Evolutionary conservation across 1,139 yeast genomes (phyloP).

Genomic region (Hanseniaspora uvarum): DNA sequence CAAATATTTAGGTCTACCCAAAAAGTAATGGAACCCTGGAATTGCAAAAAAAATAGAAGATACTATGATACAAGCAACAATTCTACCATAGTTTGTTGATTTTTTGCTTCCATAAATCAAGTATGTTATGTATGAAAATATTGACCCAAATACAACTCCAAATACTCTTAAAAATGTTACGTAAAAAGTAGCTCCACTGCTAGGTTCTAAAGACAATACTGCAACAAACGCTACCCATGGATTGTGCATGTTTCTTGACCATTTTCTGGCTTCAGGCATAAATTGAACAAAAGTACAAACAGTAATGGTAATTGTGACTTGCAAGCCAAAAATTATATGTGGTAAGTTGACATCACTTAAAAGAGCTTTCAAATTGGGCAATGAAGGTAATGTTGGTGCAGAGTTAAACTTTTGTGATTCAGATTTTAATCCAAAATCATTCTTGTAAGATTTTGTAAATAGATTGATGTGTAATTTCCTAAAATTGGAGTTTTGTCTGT

Average conservation of each 20-base stretch:
- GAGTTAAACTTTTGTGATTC: conserved; percentile 30
- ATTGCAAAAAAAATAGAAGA: conserved; percentile 30
- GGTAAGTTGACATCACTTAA: conserved; percentile 22
- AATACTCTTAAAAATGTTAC: conserved; percentile 39
- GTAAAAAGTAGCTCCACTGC: conserved; percentile 43
- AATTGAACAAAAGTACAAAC: conserved; percentile 43
- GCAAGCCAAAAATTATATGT: conserved; percentile 39
- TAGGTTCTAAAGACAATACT: conserved; percentile 40
- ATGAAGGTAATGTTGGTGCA: conserved; percentile 1
- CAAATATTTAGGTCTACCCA: conserved; percentile 38
- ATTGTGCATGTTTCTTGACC: conserved; percentile 41
- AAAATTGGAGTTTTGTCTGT: conserved; percentile 31
- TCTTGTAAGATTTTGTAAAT: conserved; percentile 18
- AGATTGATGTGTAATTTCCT: conserved; percentile 19
- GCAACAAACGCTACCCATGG: conserved; percentile 47
- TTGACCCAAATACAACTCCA: conserved; percentile 40
- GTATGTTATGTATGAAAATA: conserved; percentile 42
- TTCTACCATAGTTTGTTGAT: conserved; percentile 37
- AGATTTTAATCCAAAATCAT: conserved; percentile 22
- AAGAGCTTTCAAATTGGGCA: conserved; percentile 8
- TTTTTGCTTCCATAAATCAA: conserved; percentile 34
- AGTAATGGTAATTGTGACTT: conserved; percentile 38
- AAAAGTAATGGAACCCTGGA: conserved; percentile 38
- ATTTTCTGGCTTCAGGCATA: conserved; percentile 36
- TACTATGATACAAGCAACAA: conserved; percentile 33